Evolutionary conservation across 2,329 filamentous ascomycete species (phyloP), one percentile per base, ranked within the genome.

Genomic region (Nigrospora osmanthi): DNA sequence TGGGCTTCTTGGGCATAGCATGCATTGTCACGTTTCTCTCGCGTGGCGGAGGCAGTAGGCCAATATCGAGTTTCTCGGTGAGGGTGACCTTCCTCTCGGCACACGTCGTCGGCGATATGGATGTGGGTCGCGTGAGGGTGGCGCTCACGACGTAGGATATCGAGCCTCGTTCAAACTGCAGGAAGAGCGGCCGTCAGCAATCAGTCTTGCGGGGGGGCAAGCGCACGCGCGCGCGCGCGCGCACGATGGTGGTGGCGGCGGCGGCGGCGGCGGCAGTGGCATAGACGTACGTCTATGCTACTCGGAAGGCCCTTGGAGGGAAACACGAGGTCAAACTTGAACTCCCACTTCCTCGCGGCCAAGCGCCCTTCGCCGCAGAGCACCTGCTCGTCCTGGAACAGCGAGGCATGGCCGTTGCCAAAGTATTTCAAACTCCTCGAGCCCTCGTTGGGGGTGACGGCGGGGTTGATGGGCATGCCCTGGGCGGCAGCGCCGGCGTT

Each of bases 71-170:
- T 47, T 79, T 81, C 63, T 96, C 89, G 32, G 87, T 70, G 9
- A 96, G 71, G 48, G 83, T 81, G 17, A 98, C 75, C 57, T 89
- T 90, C 49, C 82, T 78, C 53, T 95, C 89, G 65, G 87, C 93
- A 33, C 80, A 85, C 11, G 83, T 76, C 3, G 84, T 89, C 2
- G 91, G 84, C 13, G 84, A 78, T 49, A 96, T 94, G 6, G 89
- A 83, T 0, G 87, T 93, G 16, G 93, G 91, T 46, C 89, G 81
- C 16, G 91, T 97, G 46, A 97, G 65, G 10, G 89, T 96, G 31
- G 91, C 85, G 6, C 88, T 91, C 55, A 97, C 78, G 69, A 91
- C 81, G 67, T 97, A 98, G 16, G 86, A 85, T 56, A 98, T 88
- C 2, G 88, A 90, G 33, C 93, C 93, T 59, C 91, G 83, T 67